Base-by-base conservation (phyloP, 805 yeast species). In the Lachancea quebecensis region DNA sequence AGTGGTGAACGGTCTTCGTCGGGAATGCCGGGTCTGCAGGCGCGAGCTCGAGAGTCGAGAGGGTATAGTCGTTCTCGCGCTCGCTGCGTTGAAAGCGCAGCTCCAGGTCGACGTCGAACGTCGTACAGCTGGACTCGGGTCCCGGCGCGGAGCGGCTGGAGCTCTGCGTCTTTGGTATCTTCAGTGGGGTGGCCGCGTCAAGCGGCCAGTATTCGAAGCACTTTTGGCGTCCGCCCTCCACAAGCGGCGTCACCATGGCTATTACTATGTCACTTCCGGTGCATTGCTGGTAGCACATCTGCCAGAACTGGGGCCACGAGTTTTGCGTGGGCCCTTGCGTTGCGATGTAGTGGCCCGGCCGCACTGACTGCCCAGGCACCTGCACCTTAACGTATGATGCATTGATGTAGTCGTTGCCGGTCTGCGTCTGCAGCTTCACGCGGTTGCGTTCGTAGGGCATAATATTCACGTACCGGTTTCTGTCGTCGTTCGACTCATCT, bases 261-360 rank as follows among this genome's bases (percentile, higher is more conserved):
- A 85, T 67, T 1, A 77, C 75, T 3, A 79, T 73, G 12, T 85
- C 66, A 15, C 85, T 74, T 2, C 81, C 64, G 2, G 79, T 73
- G 25, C 73, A 63, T 52, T 82, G 75, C 39, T 82, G 78, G 41
- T 78, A 72, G 10, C 86, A 74, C 77, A 89, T 84, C 50, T 82
- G 86, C 96, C 97, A 93, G 58, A 93, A 91, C 60, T 93, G 95
- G 2, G 78, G 78, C 50, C 78, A 73, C 0, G 98, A 90, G 30
- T 69, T 67, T 11, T 62, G 66, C n/a, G 83, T 68, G 1, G 99
- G 99, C 1, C 91, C 95, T 56, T 85, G 95, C 1, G 84, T 70
- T 0, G 88, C 85, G 29, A 85, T 81, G 58, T 81, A 84, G 21
- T 60, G 53, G 35, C 70, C 64, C 1, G 61, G 54, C 7, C 42